A percentile compares a stretch with the other conserved stretches of the same genome.
Evolutionary conservation across 257 asterid species (phyloP).

Genomic region (Schizonepeta tenuifolia): DNA sequence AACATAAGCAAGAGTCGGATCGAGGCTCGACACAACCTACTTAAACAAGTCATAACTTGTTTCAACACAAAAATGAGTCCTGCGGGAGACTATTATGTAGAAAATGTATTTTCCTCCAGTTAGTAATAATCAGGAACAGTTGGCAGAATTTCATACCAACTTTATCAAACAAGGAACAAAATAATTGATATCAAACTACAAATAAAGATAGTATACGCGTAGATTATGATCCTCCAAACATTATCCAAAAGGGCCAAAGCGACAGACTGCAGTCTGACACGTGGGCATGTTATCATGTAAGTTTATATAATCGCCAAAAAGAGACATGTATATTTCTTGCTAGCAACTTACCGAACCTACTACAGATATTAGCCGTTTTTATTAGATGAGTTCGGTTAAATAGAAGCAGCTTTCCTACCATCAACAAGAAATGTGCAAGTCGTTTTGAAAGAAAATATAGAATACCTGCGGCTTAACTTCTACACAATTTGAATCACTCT

Average conservation of each 20-base stretch:
- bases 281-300: background rate
- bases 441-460: background rate
- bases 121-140: background rate
- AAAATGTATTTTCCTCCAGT: background rate
- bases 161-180: background rate
- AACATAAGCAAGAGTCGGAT: background rate
- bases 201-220: background rate
- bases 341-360: background rate
- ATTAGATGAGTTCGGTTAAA: background rate
- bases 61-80: background rate
- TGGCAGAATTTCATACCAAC: background rate
- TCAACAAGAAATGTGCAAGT: background rate
- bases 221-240: background rate
- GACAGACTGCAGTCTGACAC: background rate
- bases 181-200: background rate
- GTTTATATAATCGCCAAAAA: background rate
- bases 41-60: background rate
- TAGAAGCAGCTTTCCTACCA: background rate
- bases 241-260: background rate
- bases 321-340: background rate
- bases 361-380: background rate
- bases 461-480: constrained; percentile 94
- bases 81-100: background rate
- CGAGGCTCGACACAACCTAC: background rate
- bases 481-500: constrained; percentile 71